Conservation (phyloP, 1,284 basidiomycete species). For the Malassezia pachydermatis region DNA sequence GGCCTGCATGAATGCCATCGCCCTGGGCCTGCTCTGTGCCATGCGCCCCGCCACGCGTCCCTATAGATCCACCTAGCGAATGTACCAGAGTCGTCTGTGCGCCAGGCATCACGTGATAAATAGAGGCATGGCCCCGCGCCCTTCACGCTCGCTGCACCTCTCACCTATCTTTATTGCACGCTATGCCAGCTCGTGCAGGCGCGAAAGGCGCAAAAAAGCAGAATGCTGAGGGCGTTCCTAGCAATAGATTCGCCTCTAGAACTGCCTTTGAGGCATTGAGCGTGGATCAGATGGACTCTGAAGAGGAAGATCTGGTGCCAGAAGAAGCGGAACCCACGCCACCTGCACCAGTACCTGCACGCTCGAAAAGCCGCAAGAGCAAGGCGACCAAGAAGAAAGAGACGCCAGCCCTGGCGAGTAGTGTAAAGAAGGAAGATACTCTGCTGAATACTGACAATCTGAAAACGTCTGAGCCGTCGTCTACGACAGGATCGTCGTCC, state of each 20-base stretch:
- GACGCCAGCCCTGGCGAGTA: not conserved
- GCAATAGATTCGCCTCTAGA: constrained; percentile 5
- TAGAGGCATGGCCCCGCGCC: not conserved
- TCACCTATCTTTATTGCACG: too few relatives aligned
- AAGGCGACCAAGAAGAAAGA: not conserved
- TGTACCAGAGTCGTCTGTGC: not conserved
- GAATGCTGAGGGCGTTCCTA: not conserved
- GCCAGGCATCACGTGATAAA: constrained; percentile 1
- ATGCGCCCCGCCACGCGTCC: not conserved
- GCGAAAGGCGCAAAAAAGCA: not conserved
- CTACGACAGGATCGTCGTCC: not conserved
- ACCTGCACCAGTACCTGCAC: not conserved
- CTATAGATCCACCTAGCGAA: not conserved
- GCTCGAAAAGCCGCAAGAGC: not conserved
- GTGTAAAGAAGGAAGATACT: not conserved
- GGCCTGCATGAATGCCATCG: constrained; percentile 2
- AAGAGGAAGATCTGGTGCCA: too few relatives aligned
- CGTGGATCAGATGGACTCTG: constrained; percentile 3
- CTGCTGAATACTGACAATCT: too few relatives aligned
- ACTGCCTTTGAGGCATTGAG: constrained; percentile 5
- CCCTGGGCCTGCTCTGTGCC: not conserved
- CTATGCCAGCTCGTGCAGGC: constrained; percentile 1
- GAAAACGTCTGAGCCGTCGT: too few relatives aligned
- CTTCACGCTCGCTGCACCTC: too few relatives aligned
- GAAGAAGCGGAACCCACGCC: too few relatives aligned